Conservation (phyloP, 1,139 yeast genomes). For the Blastobotrys elegans region DNA sequence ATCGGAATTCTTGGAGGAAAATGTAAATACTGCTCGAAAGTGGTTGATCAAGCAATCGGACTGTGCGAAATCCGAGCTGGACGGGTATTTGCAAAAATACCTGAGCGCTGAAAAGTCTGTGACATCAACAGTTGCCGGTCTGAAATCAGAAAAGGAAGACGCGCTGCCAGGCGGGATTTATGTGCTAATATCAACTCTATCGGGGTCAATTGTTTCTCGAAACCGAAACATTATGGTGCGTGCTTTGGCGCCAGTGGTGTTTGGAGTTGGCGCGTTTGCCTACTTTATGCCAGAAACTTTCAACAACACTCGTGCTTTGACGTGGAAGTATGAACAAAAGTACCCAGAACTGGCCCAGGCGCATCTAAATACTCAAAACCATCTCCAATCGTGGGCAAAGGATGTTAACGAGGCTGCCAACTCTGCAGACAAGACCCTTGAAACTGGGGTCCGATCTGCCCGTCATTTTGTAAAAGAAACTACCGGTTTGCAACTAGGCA, state of each 20-base stretch:
- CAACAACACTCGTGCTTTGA: constrained; percentile 53
- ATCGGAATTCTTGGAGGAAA: constrained; percentile 44
- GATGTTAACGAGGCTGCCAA: constrained; percentile 41
- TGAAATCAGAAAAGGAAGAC: constrained; percentile 70
- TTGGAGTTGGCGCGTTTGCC: constrained; percentile 67
- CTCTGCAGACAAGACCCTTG: constrained; percentile 35
- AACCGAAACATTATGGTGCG: constrained; percentile 59
- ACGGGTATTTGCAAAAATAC: constrained; percentile 45
- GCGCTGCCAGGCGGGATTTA: constrained; percentile 73
- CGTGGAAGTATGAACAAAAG: constrained; percentile 63
- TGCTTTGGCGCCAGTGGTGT: constrained; percentile 54
- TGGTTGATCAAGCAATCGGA: constrained; percentile 32
- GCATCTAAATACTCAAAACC: constrained; percentile 48
- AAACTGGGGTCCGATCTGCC: constrained; percentile 40
- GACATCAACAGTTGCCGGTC: constrained; percentile 58
- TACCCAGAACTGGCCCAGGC: constrained; percentile 64
- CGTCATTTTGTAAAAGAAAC: constrained; percentile 50
- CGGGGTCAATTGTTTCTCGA: constrained; percentile 79
- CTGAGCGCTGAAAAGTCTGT: constrained; percentile 62
- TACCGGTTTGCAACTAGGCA: constrained; percentile 64
- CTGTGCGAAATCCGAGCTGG: constrained; percentile 37
- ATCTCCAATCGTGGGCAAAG: constrained; percentile 45
- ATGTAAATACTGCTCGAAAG: constrained; percentile 46
- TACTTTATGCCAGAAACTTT: constrained; percentile 77
- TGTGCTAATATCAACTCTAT: constrained; percentile 64